phyloP scores from a whole-genome alignment of 2,329 filamentous ascomycete genomes.

The Didymosphaeria variabile region DNA sequence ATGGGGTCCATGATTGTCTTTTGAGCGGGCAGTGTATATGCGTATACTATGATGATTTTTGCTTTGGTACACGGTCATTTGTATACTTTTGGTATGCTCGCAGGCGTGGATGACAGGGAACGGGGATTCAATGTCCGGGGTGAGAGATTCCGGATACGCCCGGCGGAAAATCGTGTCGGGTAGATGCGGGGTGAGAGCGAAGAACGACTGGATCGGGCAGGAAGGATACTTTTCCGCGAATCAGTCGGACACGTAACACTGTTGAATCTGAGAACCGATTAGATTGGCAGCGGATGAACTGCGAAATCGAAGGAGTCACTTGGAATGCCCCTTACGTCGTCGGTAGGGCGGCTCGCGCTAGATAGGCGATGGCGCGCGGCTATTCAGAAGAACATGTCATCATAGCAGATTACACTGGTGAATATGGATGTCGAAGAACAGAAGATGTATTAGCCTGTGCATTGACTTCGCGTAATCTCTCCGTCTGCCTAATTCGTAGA shows the following conservation, averaged over 20 bases:
- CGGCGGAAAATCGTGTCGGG: slow-evolving; percentile 5
- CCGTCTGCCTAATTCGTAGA: no score
- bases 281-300: background rate
- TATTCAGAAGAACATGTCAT: background rate
- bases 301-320: background rate
- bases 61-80: no score
- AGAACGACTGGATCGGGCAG: background rate
- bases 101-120: background rate
- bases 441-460: no score
- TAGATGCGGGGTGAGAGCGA: background rate
- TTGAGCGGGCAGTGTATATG: background rate
- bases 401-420: background rate
- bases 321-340: slow-evolving; percentile 8
- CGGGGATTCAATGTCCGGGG: slow-evolving; percentile 6
- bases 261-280: no score
- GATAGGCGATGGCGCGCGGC: slow-evolving; percentile 8
- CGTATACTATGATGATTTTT: no score
- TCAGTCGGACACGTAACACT: no score
- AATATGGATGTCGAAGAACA: background rate
- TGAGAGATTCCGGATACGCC: background rate
- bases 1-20: slow-evolving; percentile 14
- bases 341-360: slow-evolving; percentile 1
- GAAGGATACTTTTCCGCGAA: background rate
- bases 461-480: no score
- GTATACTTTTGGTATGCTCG: background rate